Base-by-base conservation (phyloP, 1,139 yeast genomes). In the Kodamaea arcana region DNA sequence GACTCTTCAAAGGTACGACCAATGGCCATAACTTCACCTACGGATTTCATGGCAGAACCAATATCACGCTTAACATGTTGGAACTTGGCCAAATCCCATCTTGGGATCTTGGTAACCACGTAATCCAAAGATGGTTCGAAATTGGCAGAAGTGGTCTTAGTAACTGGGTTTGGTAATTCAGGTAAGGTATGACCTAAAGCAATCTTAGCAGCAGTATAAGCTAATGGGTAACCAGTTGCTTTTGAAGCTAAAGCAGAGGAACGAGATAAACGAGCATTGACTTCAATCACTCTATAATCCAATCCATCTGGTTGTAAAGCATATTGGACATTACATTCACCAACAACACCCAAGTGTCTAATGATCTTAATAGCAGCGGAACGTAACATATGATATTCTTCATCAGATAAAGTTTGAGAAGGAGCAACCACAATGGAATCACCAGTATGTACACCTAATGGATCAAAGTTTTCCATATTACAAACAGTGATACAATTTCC, bases 371-470 rank as follows among this genome's bases (percentile, higher is more conserved):
- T 87, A 33, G 98, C 98, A 40, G 98, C 95, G 38, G 94, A 74
- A 71, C 98, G 83, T 58, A 92, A 79, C 97, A 92, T 90, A 65
- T 92, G 95, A 64, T 87, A 92, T 60, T 92, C 98, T 60, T 90
- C 95, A 60, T 92, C 98, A 32, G 95, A 83, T 50, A 92, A 71
- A 30, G 98, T 92, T 67, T 92, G 98, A 28, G 97, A 88, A 34
- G 98, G 98, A 37, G 98, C 98, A 54, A 92, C 97, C 36, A 92
- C 98, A 55, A 92, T 92, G 30, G 98, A 92, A 62, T 92, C 98
- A 70, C 98, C 98, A 41, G 98, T 92, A 65, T 92, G 98, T 51
- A 94, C 83, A 51, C 98, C 98, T 53, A 92, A 77, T 30, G 98
- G 98, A 63, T 92, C 98, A 51, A 92, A 92, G 69, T 92, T 92